Evolutionary conservation across 306 rosid species (phyloP).

Genomic region (Rubus idaeus): DNA sequence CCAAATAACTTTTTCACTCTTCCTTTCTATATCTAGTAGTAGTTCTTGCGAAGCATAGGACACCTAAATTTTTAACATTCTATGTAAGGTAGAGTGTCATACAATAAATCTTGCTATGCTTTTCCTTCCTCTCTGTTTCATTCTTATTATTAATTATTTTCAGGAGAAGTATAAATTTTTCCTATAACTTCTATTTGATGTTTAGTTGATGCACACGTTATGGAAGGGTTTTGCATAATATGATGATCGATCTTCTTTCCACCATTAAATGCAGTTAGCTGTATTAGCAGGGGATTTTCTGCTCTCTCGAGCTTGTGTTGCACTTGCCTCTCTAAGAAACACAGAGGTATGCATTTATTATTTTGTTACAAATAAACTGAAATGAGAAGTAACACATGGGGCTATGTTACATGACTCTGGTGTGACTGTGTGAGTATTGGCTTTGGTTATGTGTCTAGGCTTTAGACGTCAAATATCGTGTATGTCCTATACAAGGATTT

Average conservation of each 20-base stretch:
- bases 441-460: not conserved
- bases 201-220: constrained; percentile 8
- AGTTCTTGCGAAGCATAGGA: not conserved
- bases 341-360: constrained; percentile 62
- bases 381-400: constrained; percentile 12
- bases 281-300: constrained; percentile 96
- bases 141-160: not conserved
- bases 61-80: not conserved
- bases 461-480: not conserved
- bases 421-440: not conserved
- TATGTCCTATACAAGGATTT: not conserved
- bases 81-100: not conserved
- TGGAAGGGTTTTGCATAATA: constrained; percentile 26
- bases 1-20: not conserved
- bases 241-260: constrained; percentile 16
- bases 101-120: not conserved
- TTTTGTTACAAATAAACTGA: not conserved
- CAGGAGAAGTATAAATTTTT: not conserved
- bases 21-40: not conserved
- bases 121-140: not conserved
- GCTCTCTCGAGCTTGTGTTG: constrained; percentile 96
- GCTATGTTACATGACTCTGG: not conserved
- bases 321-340: constrained; percentile 83
- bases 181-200: not conserved
- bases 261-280: constrained; percentile 58